Evolutionary conservation across 257 asterid species (phyloP).

Genomic region (Echium plantagineum): DNA sequence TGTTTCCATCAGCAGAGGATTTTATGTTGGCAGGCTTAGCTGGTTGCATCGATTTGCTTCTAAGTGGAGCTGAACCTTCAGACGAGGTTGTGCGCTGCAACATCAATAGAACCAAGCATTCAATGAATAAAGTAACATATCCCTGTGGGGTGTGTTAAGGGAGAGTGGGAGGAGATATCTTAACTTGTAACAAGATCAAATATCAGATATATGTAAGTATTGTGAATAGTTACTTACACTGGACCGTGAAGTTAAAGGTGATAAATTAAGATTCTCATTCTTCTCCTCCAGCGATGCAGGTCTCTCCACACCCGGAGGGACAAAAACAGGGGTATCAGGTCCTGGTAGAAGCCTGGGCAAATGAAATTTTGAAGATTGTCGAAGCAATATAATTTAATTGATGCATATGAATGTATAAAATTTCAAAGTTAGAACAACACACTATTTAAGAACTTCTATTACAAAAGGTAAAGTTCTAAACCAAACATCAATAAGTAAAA

Average conservation of each 20-base stretch:
- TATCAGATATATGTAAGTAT: constrained; percentile 12
- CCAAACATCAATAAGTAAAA: too few relatives aligned
- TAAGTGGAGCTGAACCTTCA: constrained; percentile 16
- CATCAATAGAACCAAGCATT: constrained; percentile 10
- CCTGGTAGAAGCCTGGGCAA: constrained; percentile 50
- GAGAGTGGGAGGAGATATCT: not conserved
- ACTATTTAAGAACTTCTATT: too few relatives aligned
- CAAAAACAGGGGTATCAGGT: constrained; percentile 29
- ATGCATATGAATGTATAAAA: not conserved
- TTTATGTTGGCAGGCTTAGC: constrained; percentile 10
- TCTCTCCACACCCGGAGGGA: constrained; percentile 18
- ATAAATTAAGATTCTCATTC: constrained; percentile 9
- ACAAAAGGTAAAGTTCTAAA: too few relatives aligned
- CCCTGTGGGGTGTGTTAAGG: too few relatives aligned
- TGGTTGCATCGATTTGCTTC: constrained; percentile 13
- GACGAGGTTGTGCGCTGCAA: constrained; percentile 31
- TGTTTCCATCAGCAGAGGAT: constrained; percentile 19
- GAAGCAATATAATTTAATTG: not conserved
- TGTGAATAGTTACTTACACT: constrained; percentile 25
- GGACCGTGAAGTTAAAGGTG: constrained; percentile 13
- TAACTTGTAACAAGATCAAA: constrained; percentile 17
- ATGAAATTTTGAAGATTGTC: constrained; percentile 1
- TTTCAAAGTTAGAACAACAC: not conserved
- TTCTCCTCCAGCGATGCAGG: constrained; percentile 18
- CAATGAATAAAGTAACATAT: not conserved